These are phyloP conservation scores for Phytophthora litchii DNA, from an alignment of 352 stramenopile species.

Conservation along the genomic window DNA sequence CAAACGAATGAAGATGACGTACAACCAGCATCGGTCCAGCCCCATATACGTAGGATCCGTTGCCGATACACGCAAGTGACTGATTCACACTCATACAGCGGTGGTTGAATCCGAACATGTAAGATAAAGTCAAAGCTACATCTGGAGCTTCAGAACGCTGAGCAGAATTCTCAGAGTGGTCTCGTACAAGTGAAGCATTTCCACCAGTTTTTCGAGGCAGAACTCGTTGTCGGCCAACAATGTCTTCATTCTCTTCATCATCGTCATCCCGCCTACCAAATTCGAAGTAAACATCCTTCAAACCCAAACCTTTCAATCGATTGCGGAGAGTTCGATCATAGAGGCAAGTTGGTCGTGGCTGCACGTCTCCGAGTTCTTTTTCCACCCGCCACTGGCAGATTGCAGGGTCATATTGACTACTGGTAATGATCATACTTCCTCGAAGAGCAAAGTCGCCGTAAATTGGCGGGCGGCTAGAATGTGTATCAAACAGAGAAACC, in stretches of 20 bases:
- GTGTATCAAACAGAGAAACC: constrained; percentile 1
- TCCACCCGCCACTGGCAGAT: constrained; percentile 78
- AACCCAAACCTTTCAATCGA: constrained; percentile 28
- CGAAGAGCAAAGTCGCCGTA: constrained; percentile 61
- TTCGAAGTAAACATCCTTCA: constrained; percentile 54
- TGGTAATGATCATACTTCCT: constrained; percentile 59
- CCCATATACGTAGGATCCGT: constrained; percentile 46
- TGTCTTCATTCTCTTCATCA: constrained; percentile 7
- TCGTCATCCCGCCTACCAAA: constrained; percentile 12
- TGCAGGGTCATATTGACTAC: constrained; percentile 45
- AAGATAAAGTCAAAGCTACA: constrained; percentile 56
- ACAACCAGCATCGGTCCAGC: constrained; percentile 52
- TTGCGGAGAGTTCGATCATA: constrained; percentile 32
- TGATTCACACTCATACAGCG: constrained; percentile 47
- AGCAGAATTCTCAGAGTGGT: neutral
- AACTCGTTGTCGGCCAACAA: neutral
- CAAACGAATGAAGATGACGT: constrained; percentile 43
- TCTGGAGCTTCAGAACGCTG: constrained; percentile 57
- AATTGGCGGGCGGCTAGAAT: constrained; percentile 3
- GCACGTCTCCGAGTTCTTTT: constrained; percentile 50
- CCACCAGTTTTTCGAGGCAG: constrained; percentile 13
- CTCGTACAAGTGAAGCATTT: constrained; percentile 12
- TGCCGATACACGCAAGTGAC: constrained; percentile 36
- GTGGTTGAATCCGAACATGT: constrained; percentile 62
- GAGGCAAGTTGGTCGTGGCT: constrained; percentile 37